Evolutionary conservation across 305 asterid species (phyloP), one percentile per base, ranked within the genome.

Genomic region (Fraxinus latifolia): DNA sequence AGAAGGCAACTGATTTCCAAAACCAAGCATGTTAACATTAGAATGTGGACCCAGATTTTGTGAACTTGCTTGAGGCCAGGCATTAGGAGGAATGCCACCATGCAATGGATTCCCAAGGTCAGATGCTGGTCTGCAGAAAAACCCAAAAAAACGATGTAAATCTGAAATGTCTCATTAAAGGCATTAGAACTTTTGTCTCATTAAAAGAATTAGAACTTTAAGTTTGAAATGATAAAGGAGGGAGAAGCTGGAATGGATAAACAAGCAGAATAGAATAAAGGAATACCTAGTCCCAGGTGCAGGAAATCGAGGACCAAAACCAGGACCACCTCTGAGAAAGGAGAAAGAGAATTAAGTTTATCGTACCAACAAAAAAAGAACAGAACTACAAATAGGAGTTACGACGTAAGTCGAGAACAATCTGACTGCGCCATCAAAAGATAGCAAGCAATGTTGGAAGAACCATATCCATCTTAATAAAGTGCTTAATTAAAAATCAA

Each of bases 1-100:
- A 79, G 90, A 87, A 74, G 86, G 91, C 77, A 91, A 87, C 84
- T 91, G 95, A 84, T 84, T 91, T 67, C 86, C 90, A 82, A 87
- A 89, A 81, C 90, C 89, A 72, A 85, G 97, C 80, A 88, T 81
- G 58, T 90, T 90, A 84, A 85, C 84, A 86, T 87, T 90, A 79
- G 91, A 80, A 77, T 91, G 84, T 23, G 88, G 91, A 77, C 91
- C 92, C 42, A 85, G 31, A 81, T 87, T 87, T 80, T 91, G 93
- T 1, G 91, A 90, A 85, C 90, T 90, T 84, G 80, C 82, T 32
- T 92, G 90, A 76, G 90, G 93, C 98, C 97, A 95, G 39, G 95
- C 85, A 85, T 87, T 89, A 62, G 94, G 85, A 74, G 90, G 92
- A 86, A 87, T 74, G 74, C 84, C 88, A 37, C 84, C 92, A 50